Conservation (phyloP, 257 asterid genomes). For the Agastache rugosa region DNA sequence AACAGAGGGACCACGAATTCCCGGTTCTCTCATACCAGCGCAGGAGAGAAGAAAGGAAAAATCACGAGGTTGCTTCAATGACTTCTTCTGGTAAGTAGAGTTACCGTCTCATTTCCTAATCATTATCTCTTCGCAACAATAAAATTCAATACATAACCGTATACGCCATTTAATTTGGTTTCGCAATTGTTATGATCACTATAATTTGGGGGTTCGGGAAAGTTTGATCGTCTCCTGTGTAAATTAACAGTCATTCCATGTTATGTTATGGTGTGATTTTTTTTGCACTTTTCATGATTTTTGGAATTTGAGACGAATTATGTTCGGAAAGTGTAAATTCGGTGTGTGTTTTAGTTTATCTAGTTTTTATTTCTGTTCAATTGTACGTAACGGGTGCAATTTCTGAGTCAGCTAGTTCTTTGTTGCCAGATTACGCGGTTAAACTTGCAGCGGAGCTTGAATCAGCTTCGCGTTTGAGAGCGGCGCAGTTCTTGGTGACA, state of each 20-base stretch:
- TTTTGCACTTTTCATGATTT: neutral
- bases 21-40: constrained; percentile 3
- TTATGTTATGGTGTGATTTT: neutral
- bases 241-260: neutral
- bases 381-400: neutral
- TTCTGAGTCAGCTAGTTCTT: constrained; percentile 14
- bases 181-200: constrained; percentile 24
- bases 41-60: neutral
- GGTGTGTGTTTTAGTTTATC: neutral
- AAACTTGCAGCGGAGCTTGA: constrained; percentile 80
- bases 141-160: neutral
- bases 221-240: constrained; percentile 3
- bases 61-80: constrained; percentile 34
- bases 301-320: constrained; percentile 5
- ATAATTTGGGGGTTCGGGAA: constrained; percentile 24
- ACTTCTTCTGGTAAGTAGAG: constrained; percentile 51
- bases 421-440: constrained; percentile 58
- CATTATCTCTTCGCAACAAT: neutral
- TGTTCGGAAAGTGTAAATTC: constrained; percentile 19
- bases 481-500: constrained; percentile 76
- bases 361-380: neutral
- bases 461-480: constrained; percentile 67
- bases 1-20: constrained; percentile 26
- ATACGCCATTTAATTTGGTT: neutral
- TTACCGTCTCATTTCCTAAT: constrained; percentile 10